Evolutionary conservation across 1,284 basidiomycete species (phyloP), one percentile per base, ranked within the genome.

Genomic region (Flammula alnicola): DNA sequence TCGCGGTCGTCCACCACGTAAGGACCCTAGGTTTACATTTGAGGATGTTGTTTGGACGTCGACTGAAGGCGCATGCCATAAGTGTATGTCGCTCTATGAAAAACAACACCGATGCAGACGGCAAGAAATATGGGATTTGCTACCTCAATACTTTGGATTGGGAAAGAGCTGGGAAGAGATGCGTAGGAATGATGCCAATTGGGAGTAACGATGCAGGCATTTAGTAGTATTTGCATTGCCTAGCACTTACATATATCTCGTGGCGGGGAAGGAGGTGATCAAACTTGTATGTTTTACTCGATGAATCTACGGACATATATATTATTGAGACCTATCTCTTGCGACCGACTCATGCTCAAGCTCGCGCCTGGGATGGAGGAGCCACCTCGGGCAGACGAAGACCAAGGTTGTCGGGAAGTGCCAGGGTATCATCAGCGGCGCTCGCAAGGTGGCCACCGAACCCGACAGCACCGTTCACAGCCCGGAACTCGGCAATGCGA

Each of bases 371-470:
- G 52, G 47, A n/a, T n/a, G n/a, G 33, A 30, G 52, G 32, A n/a
- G 33, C 23, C 11, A 29, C 45, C 43, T 55, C 47, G 9, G 51
- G 50, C 25, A 72, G 48, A 27, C 68, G 57, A 19, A 75, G 68
- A 16, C 92, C 93, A 45, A 95, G 69, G 69, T 92, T 93, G 63
- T 95, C 92, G 5, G 93, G 86, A 19, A 92, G 62, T 10, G 93
- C 92, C 31, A 91, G 77, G 25, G 77, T 74, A n/a, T 82, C 80
- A 65, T 94, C 84, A 19, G 83, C 75, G 49, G 93, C 83, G 48
- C 78, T 85, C 57, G 81, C 78, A 59, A 95, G 75, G 53, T 81
- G 76, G 12, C 96, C 96, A 55, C 96, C 96, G 62, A 96, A 96
- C 47, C 93, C 76, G 44, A 98, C 95, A 16, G 84, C 79, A 3